Evolutionary conservation across 1,139 yeast genomes (phyloP).

Genomic region (Debaryomyces coudertii): DNA sequence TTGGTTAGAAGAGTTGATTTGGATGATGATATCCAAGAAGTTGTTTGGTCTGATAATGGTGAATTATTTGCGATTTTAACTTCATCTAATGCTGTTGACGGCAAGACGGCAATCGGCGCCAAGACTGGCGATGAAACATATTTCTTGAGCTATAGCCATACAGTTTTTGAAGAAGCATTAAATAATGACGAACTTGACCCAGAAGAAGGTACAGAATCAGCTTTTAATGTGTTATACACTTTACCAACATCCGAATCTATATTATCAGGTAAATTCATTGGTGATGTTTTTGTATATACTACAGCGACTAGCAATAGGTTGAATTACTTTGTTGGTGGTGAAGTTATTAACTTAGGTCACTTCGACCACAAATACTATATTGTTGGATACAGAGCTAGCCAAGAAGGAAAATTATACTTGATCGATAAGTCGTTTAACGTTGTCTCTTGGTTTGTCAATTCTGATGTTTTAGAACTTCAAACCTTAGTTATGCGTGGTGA

Average conservation of each 20-base stretch:
- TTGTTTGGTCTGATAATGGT: slow-evolving; percentile 93
- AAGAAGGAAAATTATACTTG: slow-evolving; percentile 87
- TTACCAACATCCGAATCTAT: slow-evolving; percentile 71
- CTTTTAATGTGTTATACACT: slow-evolving; percentile 84
- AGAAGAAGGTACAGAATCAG: slow-evolving; percentile 85
- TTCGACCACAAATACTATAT: slow-evolving; percentile 87
- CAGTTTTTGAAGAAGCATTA: slow-evolving; percentile 64
- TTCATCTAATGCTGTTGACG: slow-evolving; percentile 36
- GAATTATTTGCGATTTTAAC: slow-evolving; percentile 81
- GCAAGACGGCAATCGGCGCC: slow-evolving; percentile 21
- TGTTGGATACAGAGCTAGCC: slow-evolving; percentile 79
- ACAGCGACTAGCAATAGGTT: slow-evolving; percentile 79
- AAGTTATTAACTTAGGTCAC: slow-evolving; percentile 88
- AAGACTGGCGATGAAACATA: slow-evolving; percentile 67
- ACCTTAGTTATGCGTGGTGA: slow-evolving; percentile 95
- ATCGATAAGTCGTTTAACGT: slow-evolving; percentile 89
- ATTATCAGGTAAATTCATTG: slow-evolving; percentile 92
- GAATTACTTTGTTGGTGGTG: slow-evolving; percentile 94
- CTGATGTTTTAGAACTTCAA: slow-evolving; percentile 90
- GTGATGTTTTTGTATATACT: slow-evolving; percentile 93
- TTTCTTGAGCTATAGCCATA: slow-evolving; percentile 73
- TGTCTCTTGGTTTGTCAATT: slow-evolving; percentile 77
- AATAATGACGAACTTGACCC: slow-evolving; percentile 62
- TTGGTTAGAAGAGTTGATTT: slow-evolving; percentile 85
- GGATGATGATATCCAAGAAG: slow-evolving; percentile 69